Percentiles rank a stretch among this genome's conserved stretches.
These are phyloP conservation scores for Magnolia kwangsiensis DNA, from an alignment of 164 flowering plant genomes.

Conservation along the genomic window DNA sequence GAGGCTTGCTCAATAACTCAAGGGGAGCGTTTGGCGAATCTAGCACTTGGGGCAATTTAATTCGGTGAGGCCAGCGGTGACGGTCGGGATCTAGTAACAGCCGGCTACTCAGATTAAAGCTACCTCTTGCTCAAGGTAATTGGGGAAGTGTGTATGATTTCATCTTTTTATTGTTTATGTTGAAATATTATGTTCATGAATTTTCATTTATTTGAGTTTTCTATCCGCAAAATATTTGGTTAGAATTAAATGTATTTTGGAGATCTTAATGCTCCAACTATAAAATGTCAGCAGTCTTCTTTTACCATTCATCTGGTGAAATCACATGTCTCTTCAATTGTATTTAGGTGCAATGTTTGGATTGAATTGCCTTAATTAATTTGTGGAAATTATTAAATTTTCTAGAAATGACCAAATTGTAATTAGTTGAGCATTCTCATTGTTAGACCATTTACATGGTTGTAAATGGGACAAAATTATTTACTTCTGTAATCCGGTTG, in stretches of 20 bases:
- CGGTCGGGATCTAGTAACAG: too few species aligned
- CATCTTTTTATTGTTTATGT: neutral
- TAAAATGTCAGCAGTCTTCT: neutral
- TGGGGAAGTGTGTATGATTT: neutral
- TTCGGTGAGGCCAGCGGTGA: too few species aligned
- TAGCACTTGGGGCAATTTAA: too few species aligned
- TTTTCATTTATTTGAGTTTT: neutral
- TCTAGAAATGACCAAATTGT: too few species aligned
- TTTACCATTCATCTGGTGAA: neutral
- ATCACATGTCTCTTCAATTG: neutral
- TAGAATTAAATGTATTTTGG: neutral
- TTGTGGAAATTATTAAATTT: too few species aligned
- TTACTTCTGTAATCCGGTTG: too few species aligned
- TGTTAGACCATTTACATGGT: too few species aligned
- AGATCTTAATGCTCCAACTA: neutral
- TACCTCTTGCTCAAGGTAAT: constrained; percentile 34
- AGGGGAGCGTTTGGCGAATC: too few species aligned
- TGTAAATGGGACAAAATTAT: too few species aligned
- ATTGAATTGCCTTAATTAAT: too few species aligned
- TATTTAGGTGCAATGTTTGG: neutral
- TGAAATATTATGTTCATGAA: neutral
- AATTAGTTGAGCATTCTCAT: too few species aligned
- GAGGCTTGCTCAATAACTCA: too few species aligned
- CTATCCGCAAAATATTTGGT: constrained; percentile 1
- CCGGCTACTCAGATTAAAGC: constrained; percentile 17